Evolutionary conservation across 331 rosid species (phyloP).

Genomic region (Arachis monticola): DNA sequence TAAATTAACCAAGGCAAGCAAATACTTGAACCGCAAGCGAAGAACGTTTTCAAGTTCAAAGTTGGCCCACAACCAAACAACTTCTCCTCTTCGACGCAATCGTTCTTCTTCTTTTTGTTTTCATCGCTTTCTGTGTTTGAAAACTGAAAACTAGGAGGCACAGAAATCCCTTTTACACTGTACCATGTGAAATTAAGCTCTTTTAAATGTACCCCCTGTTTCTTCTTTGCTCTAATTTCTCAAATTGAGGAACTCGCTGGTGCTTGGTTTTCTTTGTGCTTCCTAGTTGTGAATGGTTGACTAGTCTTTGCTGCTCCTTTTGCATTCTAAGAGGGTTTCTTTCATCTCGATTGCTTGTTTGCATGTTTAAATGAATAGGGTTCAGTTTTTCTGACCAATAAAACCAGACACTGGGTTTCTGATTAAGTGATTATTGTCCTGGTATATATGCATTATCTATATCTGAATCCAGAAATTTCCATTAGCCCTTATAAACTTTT

Average conservation of each 20-base stretch:
- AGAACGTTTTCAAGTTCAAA: conserved; percentile 16
- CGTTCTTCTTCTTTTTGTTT: background rate
- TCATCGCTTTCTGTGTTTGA: background rate
- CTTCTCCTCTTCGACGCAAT: conserved; percentile 25
- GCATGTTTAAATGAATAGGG: background rate
- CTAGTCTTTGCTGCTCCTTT: background rate
- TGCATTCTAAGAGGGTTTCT: background rate
- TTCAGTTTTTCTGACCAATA: conserved; percentile 21
- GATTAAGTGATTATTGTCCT: background rate
- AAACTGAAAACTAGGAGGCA: background rate
- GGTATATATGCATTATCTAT: background rate
- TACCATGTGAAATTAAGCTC: background rate
- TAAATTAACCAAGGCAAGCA: background rate
- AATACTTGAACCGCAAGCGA: conserved; percentile 38
- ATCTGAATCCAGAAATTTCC: background rate
- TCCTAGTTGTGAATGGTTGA: background rate
- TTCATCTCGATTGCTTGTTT: conserved; percentile 19
- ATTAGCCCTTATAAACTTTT: background rate
- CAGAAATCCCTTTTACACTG: background rate
- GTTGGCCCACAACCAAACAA: conserved; percentile 8
- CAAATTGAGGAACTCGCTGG: conserved; percentile 9
- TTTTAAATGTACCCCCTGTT: conserved; percentile 2
- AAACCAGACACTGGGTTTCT: background rate
- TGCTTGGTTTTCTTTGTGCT: conserved; percentile 3
- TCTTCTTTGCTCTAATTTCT: conserved; percentile 14